These are phyloP conservation scores for Coemansia sp. DNA, from an alignment of 192 early-diverging fungal species.

Conservation along the genomic window DNA sequence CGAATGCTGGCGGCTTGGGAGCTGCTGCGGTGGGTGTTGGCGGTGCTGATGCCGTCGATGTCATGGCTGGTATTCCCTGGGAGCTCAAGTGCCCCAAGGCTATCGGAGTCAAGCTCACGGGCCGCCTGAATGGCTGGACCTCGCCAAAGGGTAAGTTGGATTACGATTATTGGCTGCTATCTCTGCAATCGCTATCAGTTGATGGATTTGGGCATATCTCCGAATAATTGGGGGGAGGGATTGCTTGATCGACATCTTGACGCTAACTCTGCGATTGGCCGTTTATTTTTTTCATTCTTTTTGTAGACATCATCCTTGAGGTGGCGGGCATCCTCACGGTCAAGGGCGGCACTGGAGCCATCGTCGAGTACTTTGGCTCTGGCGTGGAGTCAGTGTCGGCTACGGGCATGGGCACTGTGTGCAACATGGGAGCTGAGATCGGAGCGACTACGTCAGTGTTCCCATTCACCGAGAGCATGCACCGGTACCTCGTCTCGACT, in stretches of 20 bases:
- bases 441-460: conserved; percentile 91
- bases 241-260: conserved; percentile 21
- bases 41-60: conserved; percentile 99
- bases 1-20: conserved; percentile 90
- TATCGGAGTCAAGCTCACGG: conserved; percentile 92
- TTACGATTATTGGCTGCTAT: conserved; percentile 76
- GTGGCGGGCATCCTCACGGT: conserved; percentile 76
- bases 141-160: conserved; percentile 69
- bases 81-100: conserved; percentile 96
- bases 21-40: conserved; percentile 98
- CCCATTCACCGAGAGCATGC: conserved; percentile 91
- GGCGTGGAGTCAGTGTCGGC: conserved; percentile 89
- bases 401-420: conserved; percentile 99
- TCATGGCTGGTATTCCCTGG: conserved; percentile 98
- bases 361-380: conserved; percentile 97
- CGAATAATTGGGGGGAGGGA: conserved; percentile 46
- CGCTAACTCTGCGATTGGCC: conserved; percentile 59
- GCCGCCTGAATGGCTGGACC: conserved; percentile 87
- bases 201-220: conserved; percentile 6
- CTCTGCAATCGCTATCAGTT: conserved; percentile 27
- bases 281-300: not conserved
- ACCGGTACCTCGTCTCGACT: conserved; percentile 88
- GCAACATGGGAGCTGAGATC: conserved; percentile 99
- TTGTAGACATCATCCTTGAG: conserved; percentile 71
- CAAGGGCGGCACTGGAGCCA: conserved; percentile 94